Percentiles rank a stretch among this genome's conserved stretches.
Evolutionary conservation across 2,329 filamentous ascomycete genomes (phyloP).

Genomic region (Penicillium sp.): DNA sequence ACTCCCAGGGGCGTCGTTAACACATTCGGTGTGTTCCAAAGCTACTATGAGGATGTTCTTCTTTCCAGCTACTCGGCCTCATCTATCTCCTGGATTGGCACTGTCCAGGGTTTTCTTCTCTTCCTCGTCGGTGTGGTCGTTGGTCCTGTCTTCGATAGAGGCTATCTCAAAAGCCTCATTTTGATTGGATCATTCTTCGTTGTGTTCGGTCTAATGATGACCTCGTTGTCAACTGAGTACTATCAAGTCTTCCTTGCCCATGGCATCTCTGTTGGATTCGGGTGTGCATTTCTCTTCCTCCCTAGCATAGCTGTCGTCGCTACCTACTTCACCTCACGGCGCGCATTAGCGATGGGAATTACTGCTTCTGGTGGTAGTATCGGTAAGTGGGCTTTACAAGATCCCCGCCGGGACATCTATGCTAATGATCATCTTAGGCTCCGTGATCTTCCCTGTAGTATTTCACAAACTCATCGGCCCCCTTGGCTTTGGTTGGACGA

Average conservation of each 20-base stretch:
- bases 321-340: constrained; percentile 26
- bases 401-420: background rate
- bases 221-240: constrained; percentile 47
- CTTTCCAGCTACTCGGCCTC: constrained; percentile 23
- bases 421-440: constrained; percentile 23
- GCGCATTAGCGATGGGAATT: constrained; percentile 32
- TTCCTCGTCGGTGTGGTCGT: constrained; percentile 43
- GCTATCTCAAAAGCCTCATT: constrained; percentile 46
- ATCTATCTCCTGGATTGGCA: constrained; percentile 49
- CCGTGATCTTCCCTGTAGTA: constrained; percentile 50
- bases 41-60: constrained; percentile 41
- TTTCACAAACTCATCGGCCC: constrained; percentile 44
- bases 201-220: constrained; percentile 52
- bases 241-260: constrained; percentile 43
- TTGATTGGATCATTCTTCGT: constrained; percentile 44
- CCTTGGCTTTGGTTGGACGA: constrained; percentile 52
- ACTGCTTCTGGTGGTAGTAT: constrained; percentile 29
- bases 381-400: constrained; percentile 18
- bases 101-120: constrained; percentile 50
- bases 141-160: constrained; percentile 52
- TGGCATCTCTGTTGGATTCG: constrained; percentile 31
- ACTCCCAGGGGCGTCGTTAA: constrained; percentile 36
- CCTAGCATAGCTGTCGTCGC: constrained; percentile 31
- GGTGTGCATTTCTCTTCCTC: constrained; percentile 30
- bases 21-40: constrained; percentile 48